A percentile compares a stretch with the other conserved stretches of the same genome.
These are phyloP conservation scores for Suhomyces chickasaworum DNA, from an alignment of 1,139 yeast genomes.

Conservation along the genomic window DNA sequence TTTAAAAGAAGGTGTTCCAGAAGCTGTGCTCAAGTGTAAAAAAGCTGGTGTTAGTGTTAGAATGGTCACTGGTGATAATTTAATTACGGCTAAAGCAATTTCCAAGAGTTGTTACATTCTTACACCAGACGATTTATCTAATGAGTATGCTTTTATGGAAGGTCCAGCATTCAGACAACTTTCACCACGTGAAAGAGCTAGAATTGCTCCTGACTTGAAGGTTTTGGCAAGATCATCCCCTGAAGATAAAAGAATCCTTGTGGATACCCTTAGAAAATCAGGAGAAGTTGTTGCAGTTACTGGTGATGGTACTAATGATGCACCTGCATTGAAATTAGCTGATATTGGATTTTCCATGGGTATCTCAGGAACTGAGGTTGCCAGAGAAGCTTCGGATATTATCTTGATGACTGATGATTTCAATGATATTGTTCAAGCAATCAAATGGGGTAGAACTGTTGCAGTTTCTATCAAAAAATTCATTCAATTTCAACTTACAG, in stretches of 20 bases:
- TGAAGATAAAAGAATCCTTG: conserved; percentile 87
- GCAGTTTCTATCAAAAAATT: conserved; percentile 92
- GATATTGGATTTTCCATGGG: conserved; percentile 97
- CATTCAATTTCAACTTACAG: conserved; percentile 94
- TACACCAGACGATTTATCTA: conserved; percentile 51
- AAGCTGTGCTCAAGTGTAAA: conserved; percentile 83
- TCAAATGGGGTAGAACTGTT: conserved; percentile 98
- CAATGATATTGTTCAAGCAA: conserved; percentile 94
- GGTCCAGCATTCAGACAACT: conserved; percentile 86
- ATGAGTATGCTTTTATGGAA: conserved; percentile 76
- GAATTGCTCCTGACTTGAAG: conserved; percentile 68
- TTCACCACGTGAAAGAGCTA: conserved; percentile 54
- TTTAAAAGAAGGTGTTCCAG: conserved; percentile 82
- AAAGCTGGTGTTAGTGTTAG: conserved; percentile 92
- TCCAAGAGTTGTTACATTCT: conserved; percentile 84
- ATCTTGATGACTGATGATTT: conserved; percentile 95
- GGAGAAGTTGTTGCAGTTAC: conserved; percentile 98
- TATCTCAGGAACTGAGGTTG: conserved; percentile 90
- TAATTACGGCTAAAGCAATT: conserved; percentile 87
- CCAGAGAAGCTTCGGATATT: conserved; percentile 93
- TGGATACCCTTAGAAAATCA: conserved; percentile 72
- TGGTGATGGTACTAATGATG: conserved; percentile 97
- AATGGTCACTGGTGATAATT: conserved; percentile 97
- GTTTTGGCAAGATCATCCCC: conserved; percentile 95
- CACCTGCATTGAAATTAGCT: conserved; percentile 89